Percentiles rank a stretch among this genome's conserved stretches.
phyloP scores from a whole-genome alignment of 331 rosid species.

The Stylosanthes scabra region DNA sequence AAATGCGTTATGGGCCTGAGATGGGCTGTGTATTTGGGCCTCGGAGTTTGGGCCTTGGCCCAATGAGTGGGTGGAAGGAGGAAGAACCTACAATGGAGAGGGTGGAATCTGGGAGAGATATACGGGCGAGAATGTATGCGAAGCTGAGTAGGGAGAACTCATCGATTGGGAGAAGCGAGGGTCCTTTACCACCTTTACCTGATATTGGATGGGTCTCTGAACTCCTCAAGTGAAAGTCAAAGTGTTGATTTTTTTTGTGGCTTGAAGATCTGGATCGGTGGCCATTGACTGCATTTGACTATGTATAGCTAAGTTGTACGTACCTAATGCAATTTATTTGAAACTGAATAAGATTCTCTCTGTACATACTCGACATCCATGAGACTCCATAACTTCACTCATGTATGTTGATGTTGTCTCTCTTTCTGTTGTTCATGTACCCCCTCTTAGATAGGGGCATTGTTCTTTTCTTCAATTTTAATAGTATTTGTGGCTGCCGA shows the following conservation, averaged over 20 bases:
- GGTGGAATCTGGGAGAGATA: conserved; percentile 79
- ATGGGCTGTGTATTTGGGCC: conserved; percentile 45
- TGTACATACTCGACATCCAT: conserved; percentile 33
- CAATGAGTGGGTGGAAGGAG: conserved; percentile 51
- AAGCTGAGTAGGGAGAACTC: conserved; percentile 70
- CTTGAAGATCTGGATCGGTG: conserved; percentile 15
- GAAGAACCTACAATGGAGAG: conserved; percentile 84
- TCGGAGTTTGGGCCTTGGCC: conserved; percentile 36
- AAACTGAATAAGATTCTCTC: conserved; percentile 20
- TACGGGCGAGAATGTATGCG: conserved; percentile 73
- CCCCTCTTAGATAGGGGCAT: conserved; percentile 1
- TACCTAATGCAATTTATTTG: conserved; percentile 24
- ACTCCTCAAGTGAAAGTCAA: conserved; percentile 44
- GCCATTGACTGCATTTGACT: conserved; percentile 41
- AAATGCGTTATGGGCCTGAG: conserved; percentile 42
- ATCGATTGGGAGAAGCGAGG: conserved; percentile 41
- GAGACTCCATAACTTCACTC: background rate
- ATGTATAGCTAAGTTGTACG: conserved; percentile 22
- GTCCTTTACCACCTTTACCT: conserved; percentile 51
- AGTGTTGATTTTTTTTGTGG: background rate
- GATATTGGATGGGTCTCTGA: conserved; percentile 70
- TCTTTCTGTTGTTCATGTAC: conserved; percentile 18
- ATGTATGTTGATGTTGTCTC: no score
- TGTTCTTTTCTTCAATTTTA: conserved; percentile 23
- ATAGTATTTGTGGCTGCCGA: conserved; percentile 40